Percentiles rank a stretch among this genome's conserved stretches.
phyloP scores from a whole-genome alignment of 345 rosid species.

The Eucalyptus melliodora region DNA sequence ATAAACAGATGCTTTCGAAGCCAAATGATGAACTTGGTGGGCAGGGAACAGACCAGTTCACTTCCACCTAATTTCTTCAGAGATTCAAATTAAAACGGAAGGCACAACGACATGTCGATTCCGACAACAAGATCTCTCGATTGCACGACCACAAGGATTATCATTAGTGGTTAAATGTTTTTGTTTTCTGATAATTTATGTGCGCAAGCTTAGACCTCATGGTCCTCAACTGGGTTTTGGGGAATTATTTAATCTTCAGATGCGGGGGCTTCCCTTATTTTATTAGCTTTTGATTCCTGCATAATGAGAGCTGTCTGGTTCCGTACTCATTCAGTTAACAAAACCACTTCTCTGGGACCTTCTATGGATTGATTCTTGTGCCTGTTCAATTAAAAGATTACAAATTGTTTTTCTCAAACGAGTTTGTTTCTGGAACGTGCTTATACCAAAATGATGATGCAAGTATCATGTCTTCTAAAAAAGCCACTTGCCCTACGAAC shows the following conservation, averaged over 20 bases:
- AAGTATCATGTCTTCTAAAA: not conserved
- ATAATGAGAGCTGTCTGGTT: not conserved
- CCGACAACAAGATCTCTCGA: not conserved
- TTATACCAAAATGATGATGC: not conserved
- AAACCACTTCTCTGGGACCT: not conserved
- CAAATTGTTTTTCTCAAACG: not conserved
- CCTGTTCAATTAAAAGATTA: not conserved
- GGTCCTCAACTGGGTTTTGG: not conserved
- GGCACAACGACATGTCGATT: not conserved
- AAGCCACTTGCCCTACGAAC: not conserved
- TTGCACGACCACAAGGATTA: not conserved
- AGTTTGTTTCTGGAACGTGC: not conserved
- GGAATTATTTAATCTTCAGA: not conserved
- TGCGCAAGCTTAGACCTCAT: not conserved
- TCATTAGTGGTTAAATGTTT: not conserved
- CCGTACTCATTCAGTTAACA: not conserved
- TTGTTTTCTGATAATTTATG: not conserved
- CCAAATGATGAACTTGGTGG: not conserved
- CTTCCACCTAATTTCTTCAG: not conserved
- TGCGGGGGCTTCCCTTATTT: not conserved
- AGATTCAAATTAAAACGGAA: not conserved
- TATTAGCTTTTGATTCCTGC: not conserved
- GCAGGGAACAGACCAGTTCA: conserved; percentile 8
- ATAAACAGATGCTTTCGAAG: not conserved
- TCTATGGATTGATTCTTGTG: not conserved